Conservation (phyloP, 805 yeast genomes). For the Jamesozyma gamospora region DNA sequence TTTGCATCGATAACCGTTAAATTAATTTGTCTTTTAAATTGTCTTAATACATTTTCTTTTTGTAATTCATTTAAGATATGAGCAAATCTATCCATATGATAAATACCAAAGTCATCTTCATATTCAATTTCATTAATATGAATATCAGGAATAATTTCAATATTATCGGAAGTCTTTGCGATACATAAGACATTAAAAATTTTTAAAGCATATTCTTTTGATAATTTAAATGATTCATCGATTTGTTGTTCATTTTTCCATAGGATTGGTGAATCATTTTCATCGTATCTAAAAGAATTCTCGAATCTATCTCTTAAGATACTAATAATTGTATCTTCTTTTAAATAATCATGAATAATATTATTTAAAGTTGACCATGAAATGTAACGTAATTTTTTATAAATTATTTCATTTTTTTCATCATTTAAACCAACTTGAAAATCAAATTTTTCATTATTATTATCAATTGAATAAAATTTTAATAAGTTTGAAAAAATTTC, state of each 20-base stretch:
- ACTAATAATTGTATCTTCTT: constrained; percentile 54
- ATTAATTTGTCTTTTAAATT: constrained; percentile 67
- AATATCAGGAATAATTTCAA: constrained; percentile 51
- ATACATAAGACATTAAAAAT: constrained; percentile 50
- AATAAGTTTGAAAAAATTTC: constrained; percentile 25
- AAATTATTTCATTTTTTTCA: constrained; percentile 34
- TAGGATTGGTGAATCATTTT: constrained; percentile 67
- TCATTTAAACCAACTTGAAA: constrained; percentile 54
- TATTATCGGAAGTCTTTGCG: constrained; percentile 44
- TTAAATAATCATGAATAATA: constrained; percentile 49
- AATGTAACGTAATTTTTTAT: constrained; percentile 36
- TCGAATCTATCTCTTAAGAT: constrained; percentile 76
- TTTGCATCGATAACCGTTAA: constrained; percentile 79
- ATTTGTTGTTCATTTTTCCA: constrained; percentile 71
- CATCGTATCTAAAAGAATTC: constrained; percentile 72
- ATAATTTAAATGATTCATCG: constrained; percentile 53
- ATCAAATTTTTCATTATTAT: constrained; percentile 34
- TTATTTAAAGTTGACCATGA: constrained; percentile 61
- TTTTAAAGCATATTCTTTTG: constrained; percentile 48
- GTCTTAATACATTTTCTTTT: constrained; percentile 44
- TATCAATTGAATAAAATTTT: constrained; percentile 20
- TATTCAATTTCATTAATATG: constrained; percentile 29
- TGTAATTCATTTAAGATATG: constrained; percentile 49
- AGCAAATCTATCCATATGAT: constrained; percentile 39
- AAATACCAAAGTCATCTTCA: constrained; percentile 34